Percentiles rank a stretch among this genome's conserved stretches.
Conservation (phyloP, 2,329 filamentous ascomycete species). For the Trichoderma koningii region DNA sequence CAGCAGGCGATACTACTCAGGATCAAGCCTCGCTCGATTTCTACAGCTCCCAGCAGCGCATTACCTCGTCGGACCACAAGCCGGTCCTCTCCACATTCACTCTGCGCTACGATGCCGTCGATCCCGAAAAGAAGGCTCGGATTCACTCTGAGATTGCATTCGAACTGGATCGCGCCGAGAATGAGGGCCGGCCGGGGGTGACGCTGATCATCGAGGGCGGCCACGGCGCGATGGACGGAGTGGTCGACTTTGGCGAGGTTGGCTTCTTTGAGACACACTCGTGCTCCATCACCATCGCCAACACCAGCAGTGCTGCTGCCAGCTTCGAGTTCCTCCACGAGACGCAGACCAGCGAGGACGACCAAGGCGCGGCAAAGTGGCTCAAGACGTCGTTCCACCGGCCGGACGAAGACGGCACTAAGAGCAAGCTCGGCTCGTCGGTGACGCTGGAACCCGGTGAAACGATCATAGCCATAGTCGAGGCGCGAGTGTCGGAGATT, state of each 20-base stretch:
- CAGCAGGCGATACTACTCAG: conserved; percentile 59
- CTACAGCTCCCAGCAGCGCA: conserved; percentile 85
- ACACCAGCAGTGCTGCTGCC: conserved; percentile 82
- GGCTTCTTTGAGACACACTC: conserved; percentile 67
- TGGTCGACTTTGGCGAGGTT: conserved; percentile 78
- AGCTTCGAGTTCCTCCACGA: conserved; percentile 78
- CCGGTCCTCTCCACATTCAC: conserved; percentile 82
- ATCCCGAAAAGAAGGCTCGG: conserved; percentile 79
- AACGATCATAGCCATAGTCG: conserved; percentile 69
- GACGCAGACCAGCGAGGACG: conserved; percentile 47
- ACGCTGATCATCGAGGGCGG: conserved; percentile 75
- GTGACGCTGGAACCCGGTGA: conserved; percentile 83
- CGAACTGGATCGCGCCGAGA: conserved; percentile 87
- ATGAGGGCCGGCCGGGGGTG: conserved; percentile 80
- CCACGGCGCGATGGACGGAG: conserved; percentile 49
- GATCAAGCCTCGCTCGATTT: conserved; percentile 61
- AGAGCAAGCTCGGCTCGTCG: conserved; percentile 44
- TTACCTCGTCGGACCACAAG: conserved; percentile 94
- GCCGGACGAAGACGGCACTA: conserved; percentile 39
- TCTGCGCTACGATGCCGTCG: conserved; percentile 81
- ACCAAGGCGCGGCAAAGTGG: conserved; percentile 57
- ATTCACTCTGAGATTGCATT: conserved; percentile 84
- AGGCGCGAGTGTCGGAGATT: conserved; percentile 65
- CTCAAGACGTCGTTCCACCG: conserved; percentile 66
- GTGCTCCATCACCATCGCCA: conserved; percentile 79